phyloP scores from a whole-genome alignment of 139 green algal species.

The Chlorella vulgaris region DNA sequence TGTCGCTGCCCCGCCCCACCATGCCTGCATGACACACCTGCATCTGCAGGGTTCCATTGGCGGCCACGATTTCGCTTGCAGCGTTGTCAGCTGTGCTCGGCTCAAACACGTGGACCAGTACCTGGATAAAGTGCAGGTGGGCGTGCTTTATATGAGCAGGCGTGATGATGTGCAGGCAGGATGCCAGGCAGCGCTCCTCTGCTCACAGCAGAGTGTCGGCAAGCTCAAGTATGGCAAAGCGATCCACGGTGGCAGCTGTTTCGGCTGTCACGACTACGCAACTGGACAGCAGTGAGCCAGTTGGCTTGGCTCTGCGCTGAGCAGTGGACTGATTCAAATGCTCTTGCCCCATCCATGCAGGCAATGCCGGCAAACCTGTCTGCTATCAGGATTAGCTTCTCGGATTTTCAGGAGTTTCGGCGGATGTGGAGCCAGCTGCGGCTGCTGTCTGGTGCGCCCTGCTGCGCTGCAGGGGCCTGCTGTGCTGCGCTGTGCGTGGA shows the following conservation, averaged over 20 bases:
- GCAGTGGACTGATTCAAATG: no score
- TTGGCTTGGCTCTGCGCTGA: no score
- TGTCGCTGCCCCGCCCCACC: no score
- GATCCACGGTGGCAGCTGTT: no score
- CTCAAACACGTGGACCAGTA: constrained; percentile 43
- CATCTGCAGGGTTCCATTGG: constrained; percentile 51
- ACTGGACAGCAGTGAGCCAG: background rate
- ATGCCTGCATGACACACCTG: no score
- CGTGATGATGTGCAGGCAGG: no score
- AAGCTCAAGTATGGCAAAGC: no score
- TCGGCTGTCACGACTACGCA: background rate
- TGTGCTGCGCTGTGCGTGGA: background rate
- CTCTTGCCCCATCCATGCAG: constrained; percentile 15
- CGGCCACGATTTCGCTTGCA: constrained; percentile 48
- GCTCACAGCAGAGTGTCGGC: no score
- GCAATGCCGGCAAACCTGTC: constrained; percentile 35
- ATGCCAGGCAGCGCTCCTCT: no score
- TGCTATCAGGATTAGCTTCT: constrained; percentile 10
- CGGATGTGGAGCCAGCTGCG: constrained; percentile 23
- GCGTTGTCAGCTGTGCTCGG: constrained; percentile 33
- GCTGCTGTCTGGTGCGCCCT: constrained; percentile 19
- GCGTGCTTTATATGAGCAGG: background rate
- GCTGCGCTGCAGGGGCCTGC: background rate
- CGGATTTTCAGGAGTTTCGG: constrained; percentile 27
- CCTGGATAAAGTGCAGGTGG: constrained; percentile 27